Evolutionary conservation across 805 yeast genomes (phyloP), one percentile per base, ranked within the genome.

Genomic region (Starmerella gropengiesseri): DNA sequence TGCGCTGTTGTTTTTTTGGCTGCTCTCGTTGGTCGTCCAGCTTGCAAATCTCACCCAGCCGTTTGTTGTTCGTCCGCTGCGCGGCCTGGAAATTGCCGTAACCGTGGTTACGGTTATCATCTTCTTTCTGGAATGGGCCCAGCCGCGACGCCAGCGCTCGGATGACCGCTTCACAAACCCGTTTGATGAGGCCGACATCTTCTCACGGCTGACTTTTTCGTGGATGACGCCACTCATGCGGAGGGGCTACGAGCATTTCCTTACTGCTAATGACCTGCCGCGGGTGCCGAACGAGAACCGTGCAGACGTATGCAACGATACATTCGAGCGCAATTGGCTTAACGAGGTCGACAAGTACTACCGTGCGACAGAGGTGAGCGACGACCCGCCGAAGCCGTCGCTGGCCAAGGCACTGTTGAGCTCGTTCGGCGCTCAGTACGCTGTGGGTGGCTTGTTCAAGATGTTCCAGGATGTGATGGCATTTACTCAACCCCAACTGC

Each of bases 201-300:
- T 89, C 49, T 79, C 94, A 2, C 67, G 73, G 40, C 65, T 89
- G 40, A 78, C 94, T 0, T 89, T 91, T 60, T 65, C 77, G 21
- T 91, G 98, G 97, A 84, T 91, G 94, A 77, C 85, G 17, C 76
- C 73, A 1, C 65, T 91, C 55, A 84, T 91, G 78, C 73, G 65
- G 51, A 74, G 74, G 41, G 97, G 97, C 13, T 81, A 79, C 55
- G 64, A 68, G 31, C 74, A 74, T 47, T 75, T 55, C 54, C 65
- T 66, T 26, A 58, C 66, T 8, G 60, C 58, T 23, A 61, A 65
- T 2, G 96, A 89, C 60, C 71, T 89, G 46, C 95, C 95, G 14
- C 71, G 74, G 14, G 71, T 91, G 39, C 95, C 97, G 11, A 60
- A 63, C 2, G 72, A 70, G 28, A 73, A 83, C 51, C 75, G 71